These are phyloP conservation scores for Grosmannia penicillata DNA, from an alignment of 2,329 filamentous ascomycete genomes.

Conservation along the genomic window DNA sequence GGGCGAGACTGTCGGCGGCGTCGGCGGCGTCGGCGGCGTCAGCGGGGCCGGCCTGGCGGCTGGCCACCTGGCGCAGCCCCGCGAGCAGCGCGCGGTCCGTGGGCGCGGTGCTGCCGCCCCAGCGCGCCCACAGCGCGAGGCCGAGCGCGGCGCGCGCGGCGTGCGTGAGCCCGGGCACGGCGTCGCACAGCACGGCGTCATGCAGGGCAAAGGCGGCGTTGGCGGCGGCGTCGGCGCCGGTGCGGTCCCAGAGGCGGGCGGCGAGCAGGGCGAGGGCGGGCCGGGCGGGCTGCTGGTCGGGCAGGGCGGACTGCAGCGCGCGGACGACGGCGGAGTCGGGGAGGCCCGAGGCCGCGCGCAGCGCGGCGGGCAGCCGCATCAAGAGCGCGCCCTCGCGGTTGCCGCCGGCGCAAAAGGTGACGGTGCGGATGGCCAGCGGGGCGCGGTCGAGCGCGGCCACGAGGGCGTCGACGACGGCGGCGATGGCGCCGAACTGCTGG, in stretches of 20 bases:
- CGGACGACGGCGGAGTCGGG: constrained; percentile 19
- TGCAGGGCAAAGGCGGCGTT: constrained; percentile 60
- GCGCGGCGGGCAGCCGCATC: constrained; percentile 43
- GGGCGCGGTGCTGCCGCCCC: constrained; percentile 46
- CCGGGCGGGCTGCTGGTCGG: constrained; percentile 10
- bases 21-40: constrained; percentile 10
- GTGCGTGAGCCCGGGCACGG: constrained; percentile 64
- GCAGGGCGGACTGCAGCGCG: constrained; percentile 26
- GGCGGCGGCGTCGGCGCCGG: constrained; percentile 31
- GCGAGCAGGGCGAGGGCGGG: constrained; percentile 23
- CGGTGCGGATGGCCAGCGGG: constrained; percentile 48
- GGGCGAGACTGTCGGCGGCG: too few relatives aligned
- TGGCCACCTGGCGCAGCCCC: constrained; percentile 26
- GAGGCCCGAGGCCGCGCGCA: constrained; percentile 28
- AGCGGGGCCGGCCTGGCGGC: neutral
- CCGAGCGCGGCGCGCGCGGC: constrained; percentile 55
- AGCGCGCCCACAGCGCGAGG: constrained; percentile 57
- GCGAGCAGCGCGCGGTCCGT: constrained; percentile 28
- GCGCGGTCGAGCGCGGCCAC: constrained; percentile 37
- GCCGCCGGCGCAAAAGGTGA: constrained; percentile 72
- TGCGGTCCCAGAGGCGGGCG: constrained; percentile 32
- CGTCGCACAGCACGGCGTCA: constrained; percentile 50
- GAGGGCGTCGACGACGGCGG: constrained; percentile 64
- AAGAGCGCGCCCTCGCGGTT: constrained; percentile 75
- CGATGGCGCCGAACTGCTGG: constrained; percentile 71